Conservation (phyloP, 2,329 filamentous ascomycete species). For the Xylaria sp. region DNA sequence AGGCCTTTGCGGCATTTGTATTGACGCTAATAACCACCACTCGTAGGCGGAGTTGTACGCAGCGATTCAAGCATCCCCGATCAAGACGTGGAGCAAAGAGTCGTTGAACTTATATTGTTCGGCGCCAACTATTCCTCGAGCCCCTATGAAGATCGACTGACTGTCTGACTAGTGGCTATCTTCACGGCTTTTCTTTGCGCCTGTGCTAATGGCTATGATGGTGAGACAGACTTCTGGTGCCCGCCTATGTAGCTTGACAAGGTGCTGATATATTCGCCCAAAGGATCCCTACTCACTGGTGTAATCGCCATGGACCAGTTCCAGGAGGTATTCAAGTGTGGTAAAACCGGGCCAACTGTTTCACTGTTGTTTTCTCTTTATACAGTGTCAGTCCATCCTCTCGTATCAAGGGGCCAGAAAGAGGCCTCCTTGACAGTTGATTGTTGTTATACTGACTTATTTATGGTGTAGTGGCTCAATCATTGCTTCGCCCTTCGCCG, state of each 20-base stretch:
- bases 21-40: neutral
- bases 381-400: constrained; percentile 38
- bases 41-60: constrained; percentile 43
- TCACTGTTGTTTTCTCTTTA: constrained; percentile 44
- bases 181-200: constrained; percentile 43
- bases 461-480: constrained; percentile 36
- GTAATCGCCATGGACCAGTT: constrained; percentile 43
- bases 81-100: constrained; percentile 38
- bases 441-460: constrained; percentile 4
- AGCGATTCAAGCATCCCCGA: constrained; percentile 42
- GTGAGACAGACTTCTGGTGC: constrained; percentile 20
- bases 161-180: constrained; percentile 34
- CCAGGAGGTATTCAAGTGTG: constrained; percentile 36
- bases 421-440: neutral
- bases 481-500: constrained; percentile 38
- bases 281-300: constrained; percentile 40
- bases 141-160: neutral
- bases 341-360: constrained; percentile 36
- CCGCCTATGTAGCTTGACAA: neutral
- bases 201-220: constrained; percentile 46
- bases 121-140: constrained; percentile 2
- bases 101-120: constrained; percentile 39
- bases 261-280: constrained; percentile 10
- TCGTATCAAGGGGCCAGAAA: neutral
- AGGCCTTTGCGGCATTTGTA: neutral